Conservation (phyloP, 169 alveolate species). For the Pseudocohnilembus persalinus region DNA sequence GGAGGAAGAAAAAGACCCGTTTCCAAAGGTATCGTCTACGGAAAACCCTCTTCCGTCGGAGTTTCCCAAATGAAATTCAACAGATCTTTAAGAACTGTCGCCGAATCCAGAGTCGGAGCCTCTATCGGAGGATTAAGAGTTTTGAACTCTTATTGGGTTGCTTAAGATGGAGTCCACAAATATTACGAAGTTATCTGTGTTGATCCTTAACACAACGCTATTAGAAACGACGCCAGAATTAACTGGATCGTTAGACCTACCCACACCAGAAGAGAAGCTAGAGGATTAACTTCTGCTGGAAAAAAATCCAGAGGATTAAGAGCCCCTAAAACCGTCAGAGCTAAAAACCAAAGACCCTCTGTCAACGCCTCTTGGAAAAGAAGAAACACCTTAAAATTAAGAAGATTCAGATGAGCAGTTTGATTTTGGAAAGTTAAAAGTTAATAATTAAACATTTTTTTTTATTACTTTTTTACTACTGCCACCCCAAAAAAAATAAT, state of each 20-base stretch:
- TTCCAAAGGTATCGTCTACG: conserved; percentile 98
- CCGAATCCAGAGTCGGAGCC: conserved; percentile 99
- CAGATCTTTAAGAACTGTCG: conserved; percentile 96
- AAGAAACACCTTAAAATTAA: conserved; percentile 93
- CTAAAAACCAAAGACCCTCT: conserved; percentile 94
- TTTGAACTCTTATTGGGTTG: conserved; percentile 99
- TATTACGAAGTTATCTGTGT: conserved; percentile 98
- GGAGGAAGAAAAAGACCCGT: conserved; percentile 99
- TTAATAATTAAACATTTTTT: background rate
- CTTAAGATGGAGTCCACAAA: conserved; percentile 98
- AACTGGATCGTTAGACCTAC: conserved; percentile 98
- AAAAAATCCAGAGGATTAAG: conserved; percentile 91
- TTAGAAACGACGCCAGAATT: conserved; percentile 98
- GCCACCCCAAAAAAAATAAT: too few relatives aligned
- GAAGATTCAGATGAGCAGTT: conserved; percentile 93
- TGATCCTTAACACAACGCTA: conserved; percentile 98
- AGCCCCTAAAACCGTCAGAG: conserved; percentile 92
- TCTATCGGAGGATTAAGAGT: conserved; percentile 95
- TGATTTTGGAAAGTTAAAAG: too few relatives aligned
- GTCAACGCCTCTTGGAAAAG: conserved; percentile 95
- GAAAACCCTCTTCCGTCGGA: conserved; percentile 99
- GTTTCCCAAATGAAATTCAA: conserved; percentile 95
- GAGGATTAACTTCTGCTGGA: conserved; percentile 91
- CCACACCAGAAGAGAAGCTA: conserved; percentile 98
- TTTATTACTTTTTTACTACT: background rate